Evolutionary conservation across 805 yeast species (phyloP).

Genomic region (Kodamaea kakaduensis): DNA sequence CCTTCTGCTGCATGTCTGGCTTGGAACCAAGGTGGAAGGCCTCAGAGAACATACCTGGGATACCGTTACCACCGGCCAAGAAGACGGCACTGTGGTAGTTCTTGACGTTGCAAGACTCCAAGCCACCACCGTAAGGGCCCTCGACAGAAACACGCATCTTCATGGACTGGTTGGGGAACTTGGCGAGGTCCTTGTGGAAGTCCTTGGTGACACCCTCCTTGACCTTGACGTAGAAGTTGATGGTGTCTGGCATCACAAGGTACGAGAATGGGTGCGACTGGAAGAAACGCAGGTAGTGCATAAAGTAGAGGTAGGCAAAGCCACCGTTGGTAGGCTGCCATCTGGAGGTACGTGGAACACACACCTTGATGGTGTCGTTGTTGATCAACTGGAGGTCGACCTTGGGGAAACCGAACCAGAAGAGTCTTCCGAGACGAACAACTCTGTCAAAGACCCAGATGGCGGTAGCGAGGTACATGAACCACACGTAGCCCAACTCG

Average conservation of each 20-base stretch:
- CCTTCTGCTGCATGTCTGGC: constrained; percentile 3
- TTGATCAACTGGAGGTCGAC: constrained; percentile 43
- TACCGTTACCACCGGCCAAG: constrained; percentile 37
- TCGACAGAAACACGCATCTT: constrained; percentile 29
- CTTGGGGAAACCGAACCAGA: constrained; percentile 36
- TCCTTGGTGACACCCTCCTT: constrained; percentile 50
- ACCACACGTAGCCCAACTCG: constrained; percentile 27
- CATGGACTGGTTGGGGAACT: constrained; percentile 24
- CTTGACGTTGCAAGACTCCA: constrained; percentile 15
- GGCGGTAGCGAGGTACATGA: constrained; percentile 30
- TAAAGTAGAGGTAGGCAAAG: constrained; percentile 54
- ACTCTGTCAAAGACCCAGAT: constrained; percentile 53
- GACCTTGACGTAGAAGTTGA: constrained; percentile 46
- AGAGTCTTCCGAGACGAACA: constrained; percentile 43
- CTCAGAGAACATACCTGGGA: constrained; percentile 33
- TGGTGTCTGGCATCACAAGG: constrained; percentile 41
- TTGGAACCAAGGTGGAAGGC: constrained; percentile 22
- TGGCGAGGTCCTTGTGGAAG: constrained; percentile 20
- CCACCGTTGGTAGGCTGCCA: constrained; percentile 62
- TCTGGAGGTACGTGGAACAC: constrained; percentile 47
- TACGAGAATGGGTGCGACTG: constrained; percentile 69
- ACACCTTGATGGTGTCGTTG: constrained; percentile 46
- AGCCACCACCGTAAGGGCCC: constrained; percentile 34
- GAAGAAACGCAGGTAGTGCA: constrained; percentile 47
- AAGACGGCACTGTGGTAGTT: constrained; percentile 27